Evolutionary conservation across 805 yeast species (phyloP).

Genomic region (Ogataea pini): DNA sequence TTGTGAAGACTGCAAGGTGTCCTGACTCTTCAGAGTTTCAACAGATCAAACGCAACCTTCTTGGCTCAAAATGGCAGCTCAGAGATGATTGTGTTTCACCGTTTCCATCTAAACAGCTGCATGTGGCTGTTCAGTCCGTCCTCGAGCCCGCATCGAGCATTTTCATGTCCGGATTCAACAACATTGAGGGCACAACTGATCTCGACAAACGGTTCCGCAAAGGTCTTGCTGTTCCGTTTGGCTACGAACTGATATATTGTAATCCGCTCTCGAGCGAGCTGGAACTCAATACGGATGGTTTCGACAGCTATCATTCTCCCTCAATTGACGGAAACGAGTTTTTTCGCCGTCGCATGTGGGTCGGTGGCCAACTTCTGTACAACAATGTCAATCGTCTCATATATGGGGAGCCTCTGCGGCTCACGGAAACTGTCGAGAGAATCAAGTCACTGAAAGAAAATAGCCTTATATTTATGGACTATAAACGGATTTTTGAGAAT

Average conservation of each 20-base stretch:
- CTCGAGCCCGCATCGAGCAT: conserved; percentile 8
- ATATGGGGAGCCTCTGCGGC: conserved; percentile 42
- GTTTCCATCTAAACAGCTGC: conserved; percentile 29
- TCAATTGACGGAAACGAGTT: conserved; percentile 25
- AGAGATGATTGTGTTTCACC: conserved; percentile 32
- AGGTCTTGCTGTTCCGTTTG: conserved; percentile 40
- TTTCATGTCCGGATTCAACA: conserved; percentile 20
- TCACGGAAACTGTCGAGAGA: conserved; percentile 53
- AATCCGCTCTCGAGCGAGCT: conserved; percentile 55
- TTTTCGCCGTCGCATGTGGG: conserved; percentile 76
- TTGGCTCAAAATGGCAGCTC: conserved; percentile 25
- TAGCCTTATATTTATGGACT: conserved; percentile 49
- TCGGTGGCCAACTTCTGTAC: conserved; percentile 60
- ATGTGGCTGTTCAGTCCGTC: conserved; percentile 31
- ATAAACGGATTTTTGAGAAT: conserved; percentile 49
- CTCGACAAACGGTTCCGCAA: conserved; percentile 21
- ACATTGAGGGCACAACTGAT: not conserved
- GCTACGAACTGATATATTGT: conserved; percentile 68
- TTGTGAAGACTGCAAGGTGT: conserved; percentile 5
- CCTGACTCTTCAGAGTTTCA: conserved; percentile 12
- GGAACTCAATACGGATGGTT: conserved; percentile 69
- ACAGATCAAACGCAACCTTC: conserved; percentile 16
- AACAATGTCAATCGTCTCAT: conserved; percentile 32
- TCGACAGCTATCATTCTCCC: conserved; percentile 78
- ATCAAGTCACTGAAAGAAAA: conserved; percentile 39